Conservation (phyloP, 495 filamentous ascomycete species). For the Tetracladium setigerum region DNA sequence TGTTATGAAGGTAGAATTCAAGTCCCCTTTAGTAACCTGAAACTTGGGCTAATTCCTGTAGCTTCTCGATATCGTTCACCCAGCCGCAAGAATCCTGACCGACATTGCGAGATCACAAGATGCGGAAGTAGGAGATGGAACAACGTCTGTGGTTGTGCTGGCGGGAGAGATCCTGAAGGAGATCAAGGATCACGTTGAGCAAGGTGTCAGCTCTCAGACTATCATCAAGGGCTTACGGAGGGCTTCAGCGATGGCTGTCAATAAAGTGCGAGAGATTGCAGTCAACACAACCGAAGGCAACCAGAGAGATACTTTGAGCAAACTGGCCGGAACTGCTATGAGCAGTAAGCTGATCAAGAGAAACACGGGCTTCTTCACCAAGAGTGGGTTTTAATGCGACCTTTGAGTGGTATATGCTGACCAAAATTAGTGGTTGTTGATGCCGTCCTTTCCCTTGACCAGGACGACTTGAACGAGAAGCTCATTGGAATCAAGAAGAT, state of each 20-base stretch:
- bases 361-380: constrained; percentile 94
- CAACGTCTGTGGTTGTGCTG: constrained; percentile 91
- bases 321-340: constrained; percentile 95
- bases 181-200: constrained; percentile 88
- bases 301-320: constrained; percentile 80
- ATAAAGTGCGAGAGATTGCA: constrained; percentile 97
- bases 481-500: constrained; percentile 98
- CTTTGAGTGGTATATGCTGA: constrained; percentile 8
- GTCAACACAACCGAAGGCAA: constrained; percentile 79
- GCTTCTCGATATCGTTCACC: constrained; percentile 97
- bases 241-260: constrained; percentile 86
- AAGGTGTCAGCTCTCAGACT: constrained; percentile 92
- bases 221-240: constrained; percentile 94
- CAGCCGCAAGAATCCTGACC: constrained; percentile 93
- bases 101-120: constrained; percentile 99
- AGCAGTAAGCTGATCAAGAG: constrained; percentile 98
- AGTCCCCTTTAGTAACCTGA: neutral
- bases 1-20: constrained; percentile 80
- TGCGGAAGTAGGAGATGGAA: constrained; percentile 96
- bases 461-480: constrained; percentile 95
- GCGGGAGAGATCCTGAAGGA: constrained; percentile 97
- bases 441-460: constrained; percentile 92
- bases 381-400: constrained; percentile 55
- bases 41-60: constrained; percentile 29
- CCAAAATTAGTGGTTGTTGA: constrained; percentile 79